Base-by-base conservation (phyloP, 768 basidiomycete genomes). In the Russula dissimulans region DNA sequence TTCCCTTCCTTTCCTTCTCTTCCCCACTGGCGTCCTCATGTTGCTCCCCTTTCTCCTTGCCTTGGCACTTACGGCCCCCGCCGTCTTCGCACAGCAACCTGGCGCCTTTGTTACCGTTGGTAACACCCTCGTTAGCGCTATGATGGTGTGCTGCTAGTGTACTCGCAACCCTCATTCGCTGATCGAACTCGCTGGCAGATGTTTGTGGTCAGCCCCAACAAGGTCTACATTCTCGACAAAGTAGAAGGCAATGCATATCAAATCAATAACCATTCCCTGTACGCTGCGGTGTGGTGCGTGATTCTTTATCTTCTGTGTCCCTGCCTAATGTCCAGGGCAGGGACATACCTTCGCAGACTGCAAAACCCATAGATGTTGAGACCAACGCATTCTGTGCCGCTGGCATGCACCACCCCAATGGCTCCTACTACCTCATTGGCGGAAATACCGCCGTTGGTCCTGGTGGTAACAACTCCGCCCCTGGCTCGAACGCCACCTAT, bases 141-240 rank as follows among this genome's bases (percentile, higher is more conserved):
- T 81, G 80, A 81, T 81, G 80, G 80, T 81, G 22, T 56, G 75
- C 69, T 12, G 12, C 41, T 9, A 10, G 11, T 32, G 3, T 44
- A 22, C 9, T 4, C 26, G n/a, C 17, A 26, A 12, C 18, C 18
- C 1, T 39, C 48, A 34, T 9, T 51, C 10, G 43, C 39, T 22
- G 10, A 51, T 56, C 14, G 39, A 12, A 17, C 42, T 50, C 22
- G 2, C 22, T 26, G 22, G 22, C 68, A 87, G 88, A 83, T 88
- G 81, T 91, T 93, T 71, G 73, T 93, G 52, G 91, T 89, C 34
- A 89, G 86, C 64, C 75, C 80, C 8, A 76, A 89, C 65, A 90
- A 84, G 70, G 87, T 95, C 39, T 95, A 94, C 73, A 88, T 94
- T 26, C 75, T 94, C n/a, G 93, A 97, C 76, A 97, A 97, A 75